Conservation (phyloP, 768 basidiomycete species). For the Phaeotremella fagi region DNA sequence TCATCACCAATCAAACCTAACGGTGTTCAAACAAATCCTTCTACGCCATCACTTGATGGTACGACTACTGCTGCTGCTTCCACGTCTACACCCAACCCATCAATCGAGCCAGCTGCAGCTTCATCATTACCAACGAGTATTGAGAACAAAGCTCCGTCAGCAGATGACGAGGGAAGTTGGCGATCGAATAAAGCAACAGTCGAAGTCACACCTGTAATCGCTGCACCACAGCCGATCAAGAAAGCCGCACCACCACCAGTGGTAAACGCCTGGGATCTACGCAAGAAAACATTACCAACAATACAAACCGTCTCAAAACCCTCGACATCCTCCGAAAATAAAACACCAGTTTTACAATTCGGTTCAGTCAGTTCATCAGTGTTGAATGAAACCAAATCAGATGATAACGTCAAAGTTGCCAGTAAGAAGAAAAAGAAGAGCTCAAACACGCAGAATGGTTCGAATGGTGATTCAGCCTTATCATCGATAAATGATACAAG, state of each 20-base stretch:
- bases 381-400: constrained; percentile 1
- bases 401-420: constrained; percentile 1
- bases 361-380: background rate
- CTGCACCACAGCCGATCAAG: background rate
- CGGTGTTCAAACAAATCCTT: constrained; percentile 2
- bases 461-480: constrained; percentile 2
- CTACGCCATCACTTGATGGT: constrained; percentile 20
- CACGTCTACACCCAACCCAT: constrained; percentile 8
- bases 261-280: constrained; percentile 42
- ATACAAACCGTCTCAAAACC: background rate
- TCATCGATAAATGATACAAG: constrained; percentile 22
- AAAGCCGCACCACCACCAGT: constrained; percentile 20
- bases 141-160: constrained; percentile 5
- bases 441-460: no score
- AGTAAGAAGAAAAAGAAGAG: constrained; percentile 7
- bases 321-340: background rate
- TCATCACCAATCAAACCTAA: constrained; percentile 1
- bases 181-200: constrained; percentile 3
- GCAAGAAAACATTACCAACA: constrained; percentile 22
- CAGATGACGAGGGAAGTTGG: constrained; percentile 27
- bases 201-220: background rate
- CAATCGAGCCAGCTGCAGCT: constrained; percentile 2
- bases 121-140: constrained; percentile 16
- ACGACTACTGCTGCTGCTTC: constrained; percentile 15
- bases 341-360: constrained; percentile 1